phyloP scores from a whole-genome alignment of 345 rosid genomes.

The Eucalyptus regnans region DNA sequence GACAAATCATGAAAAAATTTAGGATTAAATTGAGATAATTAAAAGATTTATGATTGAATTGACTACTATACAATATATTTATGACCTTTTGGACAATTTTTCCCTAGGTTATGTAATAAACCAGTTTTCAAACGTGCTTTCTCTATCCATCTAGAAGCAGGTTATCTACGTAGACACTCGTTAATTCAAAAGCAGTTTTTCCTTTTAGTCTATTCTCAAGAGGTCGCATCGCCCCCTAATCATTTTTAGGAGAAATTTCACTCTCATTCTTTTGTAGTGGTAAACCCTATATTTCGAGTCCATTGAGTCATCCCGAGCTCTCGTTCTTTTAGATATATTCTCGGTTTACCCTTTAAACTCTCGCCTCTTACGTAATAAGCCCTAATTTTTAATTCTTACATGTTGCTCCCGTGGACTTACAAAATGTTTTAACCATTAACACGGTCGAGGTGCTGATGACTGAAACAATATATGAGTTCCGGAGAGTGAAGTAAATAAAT shows the following conservation, averaged over 20 bases:
- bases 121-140: background rate
- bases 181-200: background rate
- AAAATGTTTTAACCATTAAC: background rate
- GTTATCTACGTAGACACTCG: background rate
- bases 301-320: background rate
- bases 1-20: too few relatives aligned
- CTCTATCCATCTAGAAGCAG: background rate
- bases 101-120: fast-evolving
- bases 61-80: fast-evolving
- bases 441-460: background rate
- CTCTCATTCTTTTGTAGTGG: background rate
- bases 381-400: background rate
- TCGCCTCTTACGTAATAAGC: background rate
- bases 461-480: background rate
- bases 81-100: fast-evolving
- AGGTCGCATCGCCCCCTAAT: background rate
- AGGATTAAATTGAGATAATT: background rate
- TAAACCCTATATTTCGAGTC: background rate
- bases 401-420: background rate
- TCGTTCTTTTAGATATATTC: background rate
- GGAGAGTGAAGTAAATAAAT: background rate
- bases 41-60: too few relatives aligned
- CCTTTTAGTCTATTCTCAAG: background rate
- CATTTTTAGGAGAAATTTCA: background rate
- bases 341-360: background rate